A percentile compares a stretch with the other conserved stretches of the same genome.
Evolutionary conservation across 768 basidiomycete genomes (phyloP).

Genomic region (Suillus variegatus): DNA sequence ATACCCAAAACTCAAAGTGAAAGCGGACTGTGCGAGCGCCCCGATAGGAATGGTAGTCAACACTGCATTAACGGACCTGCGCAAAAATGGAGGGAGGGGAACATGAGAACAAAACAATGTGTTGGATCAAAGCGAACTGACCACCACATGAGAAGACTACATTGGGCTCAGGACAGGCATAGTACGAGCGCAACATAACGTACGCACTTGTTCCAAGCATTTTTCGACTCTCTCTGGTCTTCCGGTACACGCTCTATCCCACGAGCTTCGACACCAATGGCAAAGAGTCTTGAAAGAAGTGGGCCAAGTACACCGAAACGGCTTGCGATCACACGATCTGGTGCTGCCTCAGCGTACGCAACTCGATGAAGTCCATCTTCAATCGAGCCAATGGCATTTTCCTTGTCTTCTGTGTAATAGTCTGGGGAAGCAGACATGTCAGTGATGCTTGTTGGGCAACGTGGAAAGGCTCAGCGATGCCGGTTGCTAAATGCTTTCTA

Average conservation of each 20-base stretch:
- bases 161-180: background rate
- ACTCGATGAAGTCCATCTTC: background rate
- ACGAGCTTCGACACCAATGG: constrained; percentile 54
- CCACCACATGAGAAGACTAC: constrained; percentile 49
- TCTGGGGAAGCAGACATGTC: background rate
- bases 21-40: constrained; percentile 48
- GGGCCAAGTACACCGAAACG: constrained; percentile 34
- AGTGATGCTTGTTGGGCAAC: background rate
- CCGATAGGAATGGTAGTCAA: constrained; percentile 53
- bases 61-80: constrained; percentile 49
- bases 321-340: constrained; percentile 28
- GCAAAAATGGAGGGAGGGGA: background rate
- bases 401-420: constrained; percentile 18
- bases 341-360: constrained; percentile 23
- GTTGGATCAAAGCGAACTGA: constrained; percentile 13
- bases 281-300: constrained; percentile 41
- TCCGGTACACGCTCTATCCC: constrained; percentile 59
- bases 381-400: constrained; percentile 16
- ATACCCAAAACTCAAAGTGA: constrained; percentile 47
- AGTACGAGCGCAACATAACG: background rate
- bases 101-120: background rate
- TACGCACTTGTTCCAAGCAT: constrained; percentile 46
- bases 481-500: no score
- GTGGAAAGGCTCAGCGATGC: background rate
- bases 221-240: constrained; percentile 44